Evolutionary conservation across 2,329 filamentous ascomycete species (phyloP).

Genomic region (Fusarium sterilihyphosum): DNA sequence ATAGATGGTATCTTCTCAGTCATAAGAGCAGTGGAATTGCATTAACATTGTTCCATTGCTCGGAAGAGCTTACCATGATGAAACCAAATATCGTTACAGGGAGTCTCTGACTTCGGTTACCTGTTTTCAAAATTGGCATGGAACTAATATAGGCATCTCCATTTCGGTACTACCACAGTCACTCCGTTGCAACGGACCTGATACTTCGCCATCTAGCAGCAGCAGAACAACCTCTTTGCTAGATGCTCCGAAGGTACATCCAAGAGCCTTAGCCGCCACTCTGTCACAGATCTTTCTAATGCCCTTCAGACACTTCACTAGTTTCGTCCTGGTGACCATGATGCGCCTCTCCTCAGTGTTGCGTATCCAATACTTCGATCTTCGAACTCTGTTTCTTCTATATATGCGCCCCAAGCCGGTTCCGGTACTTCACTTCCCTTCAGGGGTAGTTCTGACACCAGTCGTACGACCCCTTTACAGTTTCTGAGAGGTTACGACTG

Average conservation of each 20-base stretch:
- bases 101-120: background rate
- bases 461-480: no score
- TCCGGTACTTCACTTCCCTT: background rate
- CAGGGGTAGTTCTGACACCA: background rate
- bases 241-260: conserved; percentile 16
- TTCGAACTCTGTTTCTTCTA: conserved; percentile 29
- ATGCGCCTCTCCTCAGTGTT: background rate
- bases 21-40: background rate
- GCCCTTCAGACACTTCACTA: background rate
- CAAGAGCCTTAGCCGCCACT: no score
- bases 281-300: background rate
- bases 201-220: no score
- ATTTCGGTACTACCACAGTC: background rate
- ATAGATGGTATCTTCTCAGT: background rate
- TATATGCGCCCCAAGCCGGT: conserved; percentile 16
- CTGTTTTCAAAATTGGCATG: background rate
- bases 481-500: background rate
- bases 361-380: background rate
- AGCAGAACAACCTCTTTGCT: conserved; percentile 6
- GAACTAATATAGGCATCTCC: background rate
- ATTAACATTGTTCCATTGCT: background rate
- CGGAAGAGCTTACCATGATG: no score
- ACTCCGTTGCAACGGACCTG: background rate
- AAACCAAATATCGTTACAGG: no score
- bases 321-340: conserved; percentile 5